These are phyloP conservation scores for Plasmodium vinckei DNA, from an alignment of 169 alveolate genomes.

Conservation along the genomic window DNA sequence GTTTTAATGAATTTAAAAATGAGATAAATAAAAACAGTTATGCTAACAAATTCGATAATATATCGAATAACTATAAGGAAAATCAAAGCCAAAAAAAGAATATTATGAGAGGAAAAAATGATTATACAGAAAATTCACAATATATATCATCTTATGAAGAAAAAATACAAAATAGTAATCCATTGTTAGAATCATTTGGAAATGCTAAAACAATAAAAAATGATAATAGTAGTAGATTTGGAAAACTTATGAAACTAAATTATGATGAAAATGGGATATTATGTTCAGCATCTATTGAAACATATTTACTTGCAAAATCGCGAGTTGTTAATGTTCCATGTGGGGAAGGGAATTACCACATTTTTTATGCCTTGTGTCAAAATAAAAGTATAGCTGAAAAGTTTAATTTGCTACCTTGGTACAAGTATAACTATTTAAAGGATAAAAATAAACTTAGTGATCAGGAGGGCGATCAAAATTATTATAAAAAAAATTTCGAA, in stretches of 20 bases:
- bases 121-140: neutral
- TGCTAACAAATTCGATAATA: neutral
- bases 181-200: constrained; percentile 98
- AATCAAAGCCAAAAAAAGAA: neutral
- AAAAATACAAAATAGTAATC: constrained; percentile 94
- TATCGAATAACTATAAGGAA: neutral
- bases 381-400: constrained; percentile 40
- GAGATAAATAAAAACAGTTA: neutral
- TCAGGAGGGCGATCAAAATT: neutral
- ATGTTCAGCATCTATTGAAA: constrained; percentile 93
- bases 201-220: constrained; percentile 98
- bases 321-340: constrained; percentile 91
- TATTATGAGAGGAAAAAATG: neutral
- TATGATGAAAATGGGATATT: constrained; percentile 91
- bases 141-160: constrained; percentile 75
- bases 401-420: constrained; percentile 68
- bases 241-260: constrained; percentile 95
- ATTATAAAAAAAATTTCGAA: neutral
- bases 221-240: constrained; percentile 98
- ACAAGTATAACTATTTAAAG: constrained; percentile 64
- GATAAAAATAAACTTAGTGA: neutral
- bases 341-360: constrained; percentile 97
- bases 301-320: constrained; percentile 97
- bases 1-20: constrained; percentile 1
- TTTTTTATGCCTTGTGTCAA: constrained; percentile 93